A percentile compares a stretch with the other conserved stretches of the same genome.
Conservation (phyloP, 805 yeast genomes). For the Scheffersomyces coipomensis region DNA sequence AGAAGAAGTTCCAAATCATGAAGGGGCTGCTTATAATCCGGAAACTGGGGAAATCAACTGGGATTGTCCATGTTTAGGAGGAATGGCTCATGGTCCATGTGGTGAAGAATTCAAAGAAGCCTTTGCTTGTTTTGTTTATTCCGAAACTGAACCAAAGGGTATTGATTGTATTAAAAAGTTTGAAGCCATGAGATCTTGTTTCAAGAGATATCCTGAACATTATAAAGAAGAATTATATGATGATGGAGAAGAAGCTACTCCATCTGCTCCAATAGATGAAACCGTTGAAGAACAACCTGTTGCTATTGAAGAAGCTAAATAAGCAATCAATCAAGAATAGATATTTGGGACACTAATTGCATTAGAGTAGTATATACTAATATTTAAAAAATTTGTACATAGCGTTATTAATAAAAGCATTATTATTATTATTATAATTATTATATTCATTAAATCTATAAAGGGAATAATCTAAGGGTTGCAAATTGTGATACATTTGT, state of each 20-base stretch:
- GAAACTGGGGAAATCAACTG: constrained; percentile 98
- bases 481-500: background rate
- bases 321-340: constrained; percentile 8
- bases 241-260: constrained; percentile 50
- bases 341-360: constrained; percentile 3
- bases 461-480: too few species aligned
- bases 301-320: constrained; percentile 13
- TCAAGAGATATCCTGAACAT: constrained; percentile 87
- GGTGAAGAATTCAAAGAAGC: constrained; percentile 68
- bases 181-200: constrained; percentile 89
- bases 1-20: constrained; percentile 26
- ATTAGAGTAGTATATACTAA: background rate
- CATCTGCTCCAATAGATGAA: constrained; percentile 1
- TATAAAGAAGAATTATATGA: constrained; percentile 90
- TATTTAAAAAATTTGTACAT: constrained; percentile 1
- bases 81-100: constrained; percentile 99
- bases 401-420: background rate
- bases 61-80: constrained; percentile 99
- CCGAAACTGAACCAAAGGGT: constrained; percentile 94
- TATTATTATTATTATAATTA: background rate
- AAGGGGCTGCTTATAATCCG: constrained; percentile 81
- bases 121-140: constrained; percentile 90
- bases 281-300: background rate
- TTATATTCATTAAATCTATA: background rate
- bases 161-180: constrained; percentile 91